Evolutionary conservation across 2,329 filamentous ascomycete species (phyloP).

Genomic region (Trichoderma oligosporum): DNA sequence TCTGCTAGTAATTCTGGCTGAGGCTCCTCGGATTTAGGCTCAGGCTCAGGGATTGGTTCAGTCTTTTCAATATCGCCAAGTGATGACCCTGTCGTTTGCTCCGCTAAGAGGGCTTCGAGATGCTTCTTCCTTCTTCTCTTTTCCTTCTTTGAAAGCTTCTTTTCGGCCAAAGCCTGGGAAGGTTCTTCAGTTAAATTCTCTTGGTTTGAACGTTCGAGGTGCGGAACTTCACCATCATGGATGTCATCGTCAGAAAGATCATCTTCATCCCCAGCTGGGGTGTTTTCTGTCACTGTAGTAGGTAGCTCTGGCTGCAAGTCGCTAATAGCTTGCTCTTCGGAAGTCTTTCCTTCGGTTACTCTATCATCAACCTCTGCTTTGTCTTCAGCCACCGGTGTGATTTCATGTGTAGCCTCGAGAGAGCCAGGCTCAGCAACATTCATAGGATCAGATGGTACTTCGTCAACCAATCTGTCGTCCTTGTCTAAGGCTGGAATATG

Average conservation of each 20-base stretch:
- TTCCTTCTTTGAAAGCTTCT: conserved; percentile 22
- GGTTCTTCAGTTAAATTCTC: not conserved
- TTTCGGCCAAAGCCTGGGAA: not conserved
- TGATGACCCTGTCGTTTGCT: not conserved
- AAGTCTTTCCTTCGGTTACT: not conserved
- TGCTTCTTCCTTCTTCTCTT: conserved; percentile 24
- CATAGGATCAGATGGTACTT: not conserved
- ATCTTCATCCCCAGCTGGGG: not conserved
- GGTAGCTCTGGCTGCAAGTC: not conserved
- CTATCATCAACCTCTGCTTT: not conserved
- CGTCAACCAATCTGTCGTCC: not conserved
- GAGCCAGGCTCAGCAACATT: not conserved
- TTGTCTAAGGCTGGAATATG: not conserved
- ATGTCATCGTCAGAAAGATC: not conserved
- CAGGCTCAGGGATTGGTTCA: not conserved
- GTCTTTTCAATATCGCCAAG: not conserved
- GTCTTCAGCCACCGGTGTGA: not conserved
- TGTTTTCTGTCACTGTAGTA: not conserved
- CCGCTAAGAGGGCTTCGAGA: conserved; percentile 4
- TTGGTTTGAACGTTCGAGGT: not conserved
- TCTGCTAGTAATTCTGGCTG: not conserved
- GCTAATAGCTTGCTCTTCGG: not conserved
- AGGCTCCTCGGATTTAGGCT: not conserved
- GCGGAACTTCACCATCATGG: not conserved
- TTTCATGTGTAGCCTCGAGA: not conserved